phyloP scores from a whole-genome alignment of 2,329 filamentous ascomycete genomes.

The Thielaviopsis populi region DNA sequence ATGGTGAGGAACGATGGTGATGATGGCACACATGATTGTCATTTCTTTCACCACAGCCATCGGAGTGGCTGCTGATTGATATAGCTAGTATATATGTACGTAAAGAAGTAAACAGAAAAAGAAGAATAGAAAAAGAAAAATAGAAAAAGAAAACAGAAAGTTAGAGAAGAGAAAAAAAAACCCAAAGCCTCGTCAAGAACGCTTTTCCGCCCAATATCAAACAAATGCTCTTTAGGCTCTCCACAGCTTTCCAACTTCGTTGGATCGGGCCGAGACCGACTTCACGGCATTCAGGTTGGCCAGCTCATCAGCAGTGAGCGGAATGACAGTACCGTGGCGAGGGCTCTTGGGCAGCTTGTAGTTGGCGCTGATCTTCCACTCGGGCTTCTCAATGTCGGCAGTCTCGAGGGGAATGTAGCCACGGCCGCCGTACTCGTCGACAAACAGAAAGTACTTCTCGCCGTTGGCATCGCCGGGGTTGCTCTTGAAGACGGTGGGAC shows the following conservation, averaged over 20 bases:
- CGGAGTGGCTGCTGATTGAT: background rate
- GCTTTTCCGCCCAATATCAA: no score
- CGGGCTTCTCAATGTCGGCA: conserved; percentile 31
- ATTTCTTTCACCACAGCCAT: background rate
- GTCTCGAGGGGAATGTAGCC: conserved; percentile 41
- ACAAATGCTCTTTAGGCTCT: background rate
- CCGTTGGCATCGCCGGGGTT: conserved; percentile 35
- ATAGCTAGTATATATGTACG: background rate
- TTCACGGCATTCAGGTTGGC: conserved; percentile 21
- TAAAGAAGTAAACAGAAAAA: background rate
- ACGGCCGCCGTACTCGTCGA: conserved; percentile 36
- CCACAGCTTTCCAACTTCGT: conserved; percentile 18
- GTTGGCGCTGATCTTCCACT: conserved; percentile 32
- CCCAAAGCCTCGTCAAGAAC: no score
- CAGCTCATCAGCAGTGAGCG: conserved; percentile 34
- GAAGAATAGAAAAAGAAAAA: background rate
- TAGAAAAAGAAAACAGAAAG: background rate
- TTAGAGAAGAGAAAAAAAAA: no score
- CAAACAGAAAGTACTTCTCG: conserved; percentile 40
- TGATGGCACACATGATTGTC: background rate
- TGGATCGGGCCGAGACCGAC: conserved; percentile 13
- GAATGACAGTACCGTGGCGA: conserved; percentile 39
- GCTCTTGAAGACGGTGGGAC: conserved; percentile 36
- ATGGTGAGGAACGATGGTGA: background rate
- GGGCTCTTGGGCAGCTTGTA: conserved; percentile 35